A percentile compares a stretch with the other conserved stretches of the same genome.
Evolutionary conservation across 2,329 filamentous ascomycete species (phyloP).

Genomic region (Ploettnerulaceae sp.): DNA sequence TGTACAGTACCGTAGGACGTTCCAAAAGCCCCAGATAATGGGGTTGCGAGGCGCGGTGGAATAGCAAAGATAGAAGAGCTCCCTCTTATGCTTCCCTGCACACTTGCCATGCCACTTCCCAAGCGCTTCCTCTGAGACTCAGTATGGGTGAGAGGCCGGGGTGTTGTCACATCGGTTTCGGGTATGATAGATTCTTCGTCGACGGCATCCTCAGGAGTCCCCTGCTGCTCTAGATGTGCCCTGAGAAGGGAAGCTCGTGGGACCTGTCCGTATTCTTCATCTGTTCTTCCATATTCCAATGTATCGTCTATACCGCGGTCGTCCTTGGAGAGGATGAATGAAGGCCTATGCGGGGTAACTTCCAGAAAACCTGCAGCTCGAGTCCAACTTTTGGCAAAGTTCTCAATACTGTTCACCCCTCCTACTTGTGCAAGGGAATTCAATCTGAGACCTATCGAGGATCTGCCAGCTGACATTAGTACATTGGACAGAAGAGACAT

Average conservation of each 20-base stretch:
- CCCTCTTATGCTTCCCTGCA: conserved; percentile 34
- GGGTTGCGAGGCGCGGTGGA: conserved; percentile 58
- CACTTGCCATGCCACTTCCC: conserved; percentile 22
- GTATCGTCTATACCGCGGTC: conserved; percentile 33
- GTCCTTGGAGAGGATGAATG: conserved; percentile 61
- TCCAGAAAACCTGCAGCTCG: conserved; percentile 84
- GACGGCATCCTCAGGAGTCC: conserved; percentile 27
- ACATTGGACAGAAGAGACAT: not conserved
- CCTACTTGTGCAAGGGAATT: conserved; percentile 65
- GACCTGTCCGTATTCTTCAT: conserved; percentile 24
- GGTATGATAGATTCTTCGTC: conserved; percentile 24
- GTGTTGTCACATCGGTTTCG: conserved; percentile 19
- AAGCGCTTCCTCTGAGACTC: conserved; percentile 21
- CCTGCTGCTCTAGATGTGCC: conserved; percentile 46
- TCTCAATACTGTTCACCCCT: conserved; percentile 89
- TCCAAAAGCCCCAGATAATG: conserved; percentile 67
- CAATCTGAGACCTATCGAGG: conserved; percentile 55
- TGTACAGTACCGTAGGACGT: conserved; percentile 53
- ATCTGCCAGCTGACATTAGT: conserved; percentile 38
- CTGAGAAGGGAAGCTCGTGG: conserved; percentile 40
- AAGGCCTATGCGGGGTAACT: conserved; percentile 73
- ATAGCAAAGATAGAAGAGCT: conserved; percentile 51
- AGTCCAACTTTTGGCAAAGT: conserved; percentile 89
- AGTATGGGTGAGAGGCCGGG: conserved; percentile 39
- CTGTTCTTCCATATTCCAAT: conserved; percentile 27